A percentile compares a stretch with the other conserved stretches of the same genome.
These are phyloP conservation scores for Clitopilus hobsonii DNA, from an alignment of 768 basidiomycete species.

Conservation along the genomic window DNA sequence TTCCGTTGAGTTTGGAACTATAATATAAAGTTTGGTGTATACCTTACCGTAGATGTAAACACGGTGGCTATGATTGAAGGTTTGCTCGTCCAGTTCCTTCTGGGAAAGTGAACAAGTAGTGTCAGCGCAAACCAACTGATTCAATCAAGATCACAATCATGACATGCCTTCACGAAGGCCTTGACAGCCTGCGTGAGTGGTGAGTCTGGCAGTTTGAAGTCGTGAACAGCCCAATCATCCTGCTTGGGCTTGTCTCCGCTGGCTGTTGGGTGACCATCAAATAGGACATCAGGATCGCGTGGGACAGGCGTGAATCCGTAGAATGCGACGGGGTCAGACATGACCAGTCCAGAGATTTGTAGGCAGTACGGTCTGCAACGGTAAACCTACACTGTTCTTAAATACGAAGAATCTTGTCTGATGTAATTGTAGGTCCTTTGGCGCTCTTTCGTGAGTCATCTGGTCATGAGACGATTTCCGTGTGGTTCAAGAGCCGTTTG, in stretches of 20 bases:
- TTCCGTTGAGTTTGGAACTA: not conserved
- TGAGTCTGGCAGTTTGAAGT: slow-evolving; percentile 41
- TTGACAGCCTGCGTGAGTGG: slow-evolving; percentile 31
- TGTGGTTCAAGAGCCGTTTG: no score
- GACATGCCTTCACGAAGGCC: slow-evolving; percentile 36
- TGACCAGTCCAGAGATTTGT: slow-evolving; percentile 1
- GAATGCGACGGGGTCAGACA: slow-evolving; percentile 22
- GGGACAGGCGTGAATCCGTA: slow-evolving; percentile 48
- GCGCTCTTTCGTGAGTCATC: no score
- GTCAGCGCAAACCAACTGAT: no score
- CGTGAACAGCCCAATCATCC: slow-evolving; percentile 29
- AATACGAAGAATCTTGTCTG: no score
- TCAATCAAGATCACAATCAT: no score
- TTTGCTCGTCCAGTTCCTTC: slow-evolving; percentile 38
- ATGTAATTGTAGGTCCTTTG: no score
- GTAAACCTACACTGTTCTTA: not conserved
- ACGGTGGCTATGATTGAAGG: slow-evolving; percentile 45
- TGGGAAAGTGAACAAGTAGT: no score
- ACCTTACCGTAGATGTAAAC: slow-evolving; percentile 43
- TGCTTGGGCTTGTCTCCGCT: slow-evolving; percentile 36
- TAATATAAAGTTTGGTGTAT: not conserved
- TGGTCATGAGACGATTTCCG: no score
- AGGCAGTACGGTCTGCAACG: not conserved
- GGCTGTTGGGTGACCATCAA: slow-evolving; percentile 39
- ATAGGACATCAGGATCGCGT: slow-evolving; percentile 44